Evolutionary conservation across 352 stramenopile species (phyloP), one percentile per base, ranked within the genome.

Genomic region (Phytophthora colocasiae): DNA sequence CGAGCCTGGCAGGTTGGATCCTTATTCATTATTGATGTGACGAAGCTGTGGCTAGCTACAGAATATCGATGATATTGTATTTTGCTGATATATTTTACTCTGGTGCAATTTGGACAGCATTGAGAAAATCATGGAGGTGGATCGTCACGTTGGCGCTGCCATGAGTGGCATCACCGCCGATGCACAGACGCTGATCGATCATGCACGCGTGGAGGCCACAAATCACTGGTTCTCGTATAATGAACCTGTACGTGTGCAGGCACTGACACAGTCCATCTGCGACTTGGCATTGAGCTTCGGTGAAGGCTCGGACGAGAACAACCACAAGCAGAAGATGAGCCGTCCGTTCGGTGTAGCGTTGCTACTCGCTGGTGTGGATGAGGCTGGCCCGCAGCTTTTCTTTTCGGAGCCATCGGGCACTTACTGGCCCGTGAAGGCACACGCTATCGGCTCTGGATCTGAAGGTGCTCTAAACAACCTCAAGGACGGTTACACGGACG

Each of bases 71-170:
- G 11, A 4, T 55, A 36, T 39, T 31, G 29, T 15, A 31, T 53
- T 8, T 2, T 43, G 19, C 46, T 75, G 29, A 61, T 19, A 14
- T 32, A 6, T 27, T 51, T 11, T 50, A 58, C 12, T 49, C 15
- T 17, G 50, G 34, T 67, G 32, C 32, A 19, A 27, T 19, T 63
- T 69, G 6, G 54, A 69, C 43, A 99, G 93, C 73, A 98, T 99
- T 44, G 97, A 99, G 75, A 99, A 99, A 85, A 99, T 99, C 79
- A 97, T 99, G 76, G 97, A 99, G 77, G 97, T 99, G 64, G 98
- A 99, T 77, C 85, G 80, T 10, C 97, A 99, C 80, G 90, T 99
- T 47, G 98, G 98, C 29, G 97, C 92, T 29, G 98, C 98, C 62
- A 99, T 99, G 97, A 99, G 93, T 69, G 98, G 98, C 48, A 90